phyloP scores from a whole-genome alignment of 768 basidiomycete genomes.

The Saitozyma podzolica region DNA sequence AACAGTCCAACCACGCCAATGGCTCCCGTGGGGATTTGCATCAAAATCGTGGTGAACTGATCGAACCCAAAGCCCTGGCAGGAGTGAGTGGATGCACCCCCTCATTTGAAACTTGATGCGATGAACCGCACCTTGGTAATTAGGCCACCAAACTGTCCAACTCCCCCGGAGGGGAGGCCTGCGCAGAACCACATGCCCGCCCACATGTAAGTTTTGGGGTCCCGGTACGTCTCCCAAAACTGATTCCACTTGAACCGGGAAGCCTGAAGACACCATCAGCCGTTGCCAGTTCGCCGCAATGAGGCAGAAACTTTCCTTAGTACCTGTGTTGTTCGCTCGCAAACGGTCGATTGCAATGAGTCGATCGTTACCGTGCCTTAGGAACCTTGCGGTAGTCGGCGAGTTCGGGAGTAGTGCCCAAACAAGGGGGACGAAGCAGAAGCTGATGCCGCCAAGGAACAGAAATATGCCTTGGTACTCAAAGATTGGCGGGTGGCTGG shows the following conservation, averaged over 20 bases:
- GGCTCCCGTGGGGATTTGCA: constrained; percentile 40
- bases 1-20: constrained; percentile 29
- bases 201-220: constrained; percentile 46
- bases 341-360: constrained; percentile 46
- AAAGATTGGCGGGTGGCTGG: constrained; percentile 8
- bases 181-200: constrained; percentile 41
- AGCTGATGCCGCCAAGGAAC: constrained; percentile 34
- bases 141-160: constrained; percentile 39
- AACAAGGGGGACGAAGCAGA: constrained; percentile 35
- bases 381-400: constrained; percentile 43
- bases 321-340: constrained; percentile 47
- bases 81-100: background rate
- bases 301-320: constrained; percentile 14
- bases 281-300: background rate
- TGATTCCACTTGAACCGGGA: constrained; percentile 41
- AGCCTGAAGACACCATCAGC: background rate
- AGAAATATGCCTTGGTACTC: constrained; percentile 46
- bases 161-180: constrained; percentile 34
- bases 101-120: constrained; percentile 9
- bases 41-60: constrained; percentile 36
- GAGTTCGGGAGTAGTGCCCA: constrained; percentile 42
- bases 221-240: constrained; percentile 35
- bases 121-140: constrained; percentile 37
- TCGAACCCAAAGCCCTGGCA: constrained; percentile 26
- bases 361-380: constrained; percentile 40